Base-by-base conservation (phyloP, 2,329 filamentous ascomycete genomes). In the Fusarium anthophilum region DNA sequence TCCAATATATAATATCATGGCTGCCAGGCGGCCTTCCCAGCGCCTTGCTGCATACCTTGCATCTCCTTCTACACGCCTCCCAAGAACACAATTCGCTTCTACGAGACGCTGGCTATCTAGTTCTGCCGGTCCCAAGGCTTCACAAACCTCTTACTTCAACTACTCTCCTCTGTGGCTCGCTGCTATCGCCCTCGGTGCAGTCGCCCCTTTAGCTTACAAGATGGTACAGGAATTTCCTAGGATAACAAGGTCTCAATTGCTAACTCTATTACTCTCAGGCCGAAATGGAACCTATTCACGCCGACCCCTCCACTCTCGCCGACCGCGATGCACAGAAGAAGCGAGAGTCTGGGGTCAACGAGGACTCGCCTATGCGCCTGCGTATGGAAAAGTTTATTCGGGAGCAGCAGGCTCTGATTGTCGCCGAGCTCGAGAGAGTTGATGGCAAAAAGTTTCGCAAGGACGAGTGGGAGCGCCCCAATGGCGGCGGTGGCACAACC, bases 331-430 rank as follows among this genome's bases (percentile, higher is more conserved):
- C 90, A 73, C 88, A 94, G 71, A 89, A 90, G 76, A 98, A 96
- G 84, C 91, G 93, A 71, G 93, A 96, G 82, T 73, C 77, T 39
- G 75, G 76, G 26, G 88, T 98, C 56, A 92, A 88, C 54, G 88
- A 91, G 65, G 87, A 91, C 77, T 98, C 96, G 20, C 95, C 96
- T 5, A 98, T 99, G 96, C 95, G 96, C 63, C 88, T 99, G 66
- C 94, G 96, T 73, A 98, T 99, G 96, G 96, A 99, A 84, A 91
- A 94, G 79, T 93, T 98, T 81, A 97, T 98, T 83, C 96, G 96
- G 82, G 90, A 95, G 77, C 94, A 98, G 79, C 96, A 99, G 81
- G 90, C 94, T 78, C 90, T 92, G 72, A 99, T 99, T 67, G 93
- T 98, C 35, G 86, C 89, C 63, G 94, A 92, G 65, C 89, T 99